These are phyloP conservation scores for Murraya koenigii DNA, from an alignment of 345 rosid species.

Conservation along the genomic window DNA sequence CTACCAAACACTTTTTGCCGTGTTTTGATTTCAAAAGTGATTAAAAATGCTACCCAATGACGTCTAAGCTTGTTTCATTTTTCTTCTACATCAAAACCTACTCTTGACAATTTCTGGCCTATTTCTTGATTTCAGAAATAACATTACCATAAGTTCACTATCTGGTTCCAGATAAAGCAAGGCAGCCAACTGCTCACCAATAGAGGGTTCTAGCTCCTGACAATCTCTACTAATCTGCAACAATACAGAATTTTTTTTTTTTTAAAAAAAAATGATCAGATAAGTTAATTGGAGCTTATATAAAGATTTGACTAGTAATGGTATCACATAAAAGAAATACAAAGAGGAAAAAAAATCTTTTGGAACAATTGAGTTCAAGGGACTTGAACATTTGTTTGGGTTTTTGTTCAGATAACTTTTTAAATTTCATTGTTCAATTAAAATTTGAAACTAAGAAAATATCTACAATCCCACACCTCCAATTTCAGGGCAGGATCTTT, in stretches of 20 bases:
- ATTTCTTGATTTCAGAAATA: constrained; percentile 9
- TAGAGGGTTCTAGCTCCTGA: constrained; percentile 89
- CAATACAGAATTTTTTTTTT: constrained; percentile 16
- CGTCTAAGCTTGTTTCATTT: not conserved
- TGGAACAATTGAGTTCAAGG: not conserved
- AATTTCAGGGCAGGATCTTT: not conserved
- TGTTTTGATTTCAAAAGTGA: not conserved
- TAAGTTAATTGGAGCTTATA: constrained; percentile 8
- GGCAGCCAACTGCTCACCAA: constrained; percentile 94
- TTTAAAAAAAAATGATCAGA: constrained; percentile 21
- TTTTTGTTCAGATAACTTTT: not conserved
- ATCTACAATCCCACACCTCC: not conserved
- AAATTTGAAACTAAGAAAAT: not conserved
- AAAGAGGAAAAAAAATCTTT: not conserved
- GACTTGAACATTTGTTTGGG: not conserved
- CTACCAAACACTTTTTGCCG: not conserved
- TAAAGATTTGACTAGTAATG: constrained; percentile 3
- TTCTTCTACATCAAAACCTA: not conserved
- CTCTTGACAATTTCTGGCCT: not conserved
- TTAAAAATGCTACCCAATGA: not conserved
- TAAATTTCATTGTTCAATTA: not conserved
- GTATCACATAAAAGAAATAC: not conserved
- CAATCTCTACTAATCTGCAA: constrained; percentile 98
- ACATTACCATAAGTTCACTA: constrained; percentile 94
- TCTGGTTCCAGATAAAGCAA: constrained; percentile 96